phyloP scores from a whole-genome alignment of 1,139 yeast genomes.

The Kurtzmaniella quercitrusa region DNA sequence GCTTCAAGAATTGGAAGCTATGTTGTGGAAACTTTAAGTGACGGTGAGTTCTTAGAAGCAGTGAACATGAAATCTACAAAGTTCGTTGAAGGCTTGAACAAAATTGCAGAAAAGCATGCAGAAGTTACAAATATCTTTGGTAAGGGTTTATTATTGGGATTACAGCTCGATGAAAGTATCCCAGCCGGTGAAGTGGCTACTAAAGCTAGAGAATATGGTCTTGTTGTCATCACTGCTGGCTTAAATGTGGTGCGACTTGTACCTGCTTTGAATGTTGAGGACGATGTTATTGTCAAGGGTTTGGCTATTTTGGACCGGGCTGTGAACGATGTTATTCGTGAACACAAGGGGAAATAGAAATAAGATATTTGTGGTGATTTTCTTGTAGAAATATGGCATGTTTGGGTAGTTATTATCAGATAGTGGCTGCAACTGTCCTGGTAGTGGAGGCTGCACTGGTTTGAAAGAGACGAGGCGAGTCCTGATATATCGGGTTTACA shows the following conservation, averaged over 20 bases:
- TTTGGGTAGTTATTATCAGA: not conserved
- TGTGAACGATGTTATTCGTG: slow-evolving; percentile 13
- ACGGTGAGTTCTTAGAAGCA: slow-evolving; percentile 52
- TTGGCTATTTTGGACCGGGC: slow-evolving; percentile 51
- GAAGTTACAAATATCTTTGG: slow-evolving; percentile 74
- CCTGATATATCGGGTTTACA: too few relatives aligned
- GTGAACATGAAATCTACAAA: slow-evolving; percentile 59
- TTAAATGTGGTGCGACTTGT: slow-evolving; percentile 84
- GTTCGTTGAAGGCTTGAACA: slow-evolving; percentile 46
- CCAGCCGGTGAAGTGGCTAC: slow-evolving; percentile 65
- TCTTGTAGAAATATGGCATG: not conserved
- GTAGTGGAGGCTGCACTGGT: not conserved
- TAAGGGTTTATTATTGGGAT: slow-evolving; percentile 79
- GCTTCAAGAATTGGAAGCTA: slow-evolving; percentile 79
- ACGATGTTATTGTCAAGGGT: slow-evolving; percentile 66
- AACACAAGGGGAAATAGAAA: not conserved
- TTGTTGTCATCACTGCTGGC: slow-evolving; percentile 86
- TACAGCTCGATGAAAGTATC: slow-evolving; percentile 56
- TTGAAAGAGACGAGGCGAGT: too few relatives aligned
- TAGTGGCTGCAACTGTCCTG: not conserved
- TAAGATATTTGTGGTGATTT: not conserved
- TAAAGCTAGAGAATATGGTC: slow-evolving; percentile 72
- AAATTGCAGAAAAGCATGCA: slow-evolving; percentile 49
- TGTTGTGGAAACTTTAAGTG: slow-evolving; percentile 65
- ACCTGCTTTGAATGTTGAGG: slow-evolving; percentile 85